Conservation (phyloP, 2,329 filamentous ascomycete species). For the Paracamarosporium sp. region DNA sequence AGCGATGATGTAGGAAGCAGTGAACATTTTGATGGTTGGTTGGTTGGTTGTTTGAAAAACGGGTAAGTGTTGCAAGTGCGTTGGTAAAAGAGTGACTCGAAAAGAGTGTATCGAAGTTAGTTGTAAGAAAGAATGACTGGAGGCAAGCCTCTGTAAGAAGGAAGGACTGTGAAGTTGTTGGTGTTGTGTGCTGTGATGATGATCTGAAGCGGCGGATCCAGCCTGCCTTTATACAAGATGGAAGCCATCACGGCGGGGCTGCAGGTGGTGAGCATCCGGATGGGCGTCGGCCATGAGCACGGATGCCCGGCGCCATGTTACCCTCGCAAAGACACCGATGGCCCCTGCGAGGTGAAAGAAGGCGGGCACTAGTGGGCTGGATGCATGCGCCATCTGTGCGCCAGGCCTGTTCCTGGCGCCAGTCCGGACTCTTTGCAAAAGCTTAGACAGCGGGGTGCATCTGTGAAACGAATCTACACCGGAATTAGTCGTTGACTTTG, state of each 20-base stretch:
- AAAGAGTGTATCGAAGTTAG: conserved; percentile 19
- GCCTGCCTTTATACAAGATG: conserved; percentile 11
- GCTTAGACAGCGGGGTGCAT: conserved; percentile 19
- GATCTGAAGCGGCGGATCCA: background rate
- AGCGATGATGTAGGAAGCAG: conserved; percentile 28
- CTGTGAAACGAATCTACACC: conserved; percentile 28
- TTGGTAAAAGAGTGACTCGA: conserved; percentile 8
- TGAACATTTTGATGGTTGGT: conserved; percentile 22
- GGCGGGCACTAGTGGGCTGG: conserved; percentile 17
- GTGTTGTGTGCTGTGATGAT: conserved; percentile 15
- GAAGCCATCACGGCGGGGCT: conserved; percentile 1
- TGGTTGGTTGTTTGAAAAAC: conserved; percentile 10
- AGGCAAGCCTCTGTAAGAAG: conserved; percentile 24
- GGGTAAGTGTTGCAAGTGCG: conserved; percentile 12
- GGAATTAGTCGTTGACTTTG: conserved; percentile 14
- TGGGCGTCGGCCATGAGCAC: conserved; percentile 11
- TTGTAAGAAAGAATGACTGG: conserved; percentile 22
- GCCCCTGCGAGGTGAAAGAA: conserved; percentile 17
- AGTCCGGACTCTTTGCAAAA: conserved; percentile 17
- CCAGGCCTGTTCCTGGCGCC: conserved; percentile 18
- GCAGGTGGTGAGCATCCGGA: conserved; percentile 11
- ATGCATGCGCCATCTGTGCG: conserved; percentile 17
- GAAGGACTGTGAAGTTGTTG: conserved; percentile 19
- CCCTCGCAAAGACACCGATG: conserved; percentile 12
- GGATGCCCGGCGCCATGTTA: conserved; percentile 12